A percentile compares a stretch with the other conserved stretches of the same genome.
Evolutionary conservation across 148 eudicot genomes (phyloP).

Genomic region (Amaranthus hypochondriacus): DNA sequence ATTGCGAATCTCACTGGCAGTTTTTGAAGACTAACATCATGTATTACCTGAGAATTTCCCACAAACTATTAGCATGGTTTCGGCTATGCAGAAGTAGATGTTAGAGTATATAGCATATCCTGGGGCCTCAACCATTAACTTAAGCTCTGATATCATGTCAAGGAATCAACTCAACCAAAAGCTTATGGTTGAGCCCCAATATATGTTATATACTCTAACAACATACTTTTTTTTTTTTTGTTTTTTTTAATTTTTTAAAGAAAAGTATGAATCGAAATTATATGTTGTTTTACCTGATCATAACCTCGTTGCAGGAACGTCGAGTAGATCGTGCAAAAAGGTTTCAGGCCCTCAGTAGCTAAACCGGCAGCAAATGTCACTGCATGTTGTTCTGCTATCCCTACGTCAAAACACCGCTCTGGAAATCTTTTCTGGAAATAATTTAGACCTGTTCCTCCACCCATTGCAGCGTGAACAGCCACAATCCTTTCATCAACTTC

Average conservation of each 20-base stretch:
- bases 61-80: background rate
- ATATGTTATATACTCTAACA: too few species aligned
- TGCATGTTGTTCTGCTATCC: slow-evolving; percentile 79
- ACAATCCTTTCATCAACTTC: slow-evolving; percentile 55
- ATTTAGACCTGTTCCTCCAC: slow-evolving; percentile 76
- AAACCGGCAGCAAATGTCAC: slow-evolving; percentile 84
- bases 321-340: slow-evolving; percentile 74
- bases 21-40: slow-evolving; percentile 78
- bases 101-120: background rate
- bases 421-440: slow-evolving; percentile 65
- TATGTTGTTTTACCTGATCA: slow-evolving; percentile 47
- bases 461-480: slow-evolving; percentile 78
- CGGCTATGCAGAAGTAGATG: background rate
- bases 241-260: too few species aligned
- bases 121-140: too few species aligned
- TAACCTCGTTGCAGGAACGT: slow-evolving; percentile 70
- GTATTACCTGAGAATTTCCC: slow-evolving; percentile 47
- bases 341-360: slow-evolving; percentile 75
- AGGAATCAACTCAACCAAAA: too few species aligned
- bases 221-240: too few species aligned
- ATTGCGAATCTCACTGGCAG: slow-evolving; percentile 70
- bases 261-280: background rate
- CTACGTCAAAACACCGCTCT: slow-evolving; percentile 69
- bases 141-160: too few species aligned
- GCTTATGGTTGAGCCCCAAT: too few species aligned